These are phyloP conservation scores for Gossypioides kirkii DNA, from an alignment of 345 rosid species.

Conservation along the genomic window DNA sequence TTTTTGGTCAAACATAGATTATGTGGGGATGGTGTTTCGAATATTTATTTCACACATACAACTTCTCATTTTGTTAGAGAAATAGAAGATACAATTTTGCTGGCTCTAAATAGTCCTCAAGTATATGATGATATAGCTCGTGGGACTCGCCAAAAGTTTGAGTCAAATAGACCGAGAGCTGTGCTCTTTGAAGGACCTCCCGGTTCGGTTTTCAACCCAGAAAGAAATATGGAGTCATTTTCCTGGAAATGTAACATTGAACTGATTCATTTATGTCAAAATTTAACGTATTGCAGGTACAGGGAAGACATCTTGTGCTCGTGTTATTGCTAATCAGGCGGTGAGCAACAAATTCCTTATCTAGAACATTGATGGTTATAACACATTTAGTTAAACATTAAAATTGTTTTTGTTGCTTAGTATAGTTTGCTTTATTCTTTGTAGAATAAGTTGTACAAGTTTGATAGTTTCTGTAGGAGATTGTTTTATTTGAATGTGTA, in stretches of 20 bases:
- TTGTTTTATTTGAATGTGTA: neutral
- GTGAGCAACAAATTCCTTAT: conserved; percentile 40
- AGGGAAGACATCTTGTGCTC: conserved; percentile 95
- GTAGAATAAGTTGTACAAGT: neutral
- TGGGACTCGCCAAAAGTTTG: conserved; percentile 76
- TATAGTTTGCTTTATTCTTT: conserved; percentile 2
- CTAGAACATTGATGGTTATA: neutral
- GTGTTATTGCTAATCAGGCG: conserved; percentile 84
- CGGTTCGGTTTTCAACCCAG: conserved; percentile 39
- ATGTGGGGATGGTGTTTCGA: conserved; percentile 21
- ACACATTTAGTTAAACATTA: neutral
- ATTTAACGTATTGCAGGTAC: conserved; percentile 48
- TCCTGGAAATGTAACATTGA: neutral
- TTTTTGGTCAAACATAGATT: conserved; percentile 1
- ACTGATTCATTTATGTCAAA: neutral
- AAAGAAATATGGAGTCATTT: neutral
- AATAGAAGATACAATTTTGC: conserved; percentile 82
- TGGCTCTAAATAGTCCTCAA: conserved; percentile 84
- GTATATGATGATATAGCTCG: conserved; percentile 89
- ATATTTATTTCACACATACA: conserved; percentile 51
- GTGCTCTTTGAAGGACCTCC: conserved; percentile 98
- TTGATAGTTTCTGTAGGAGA: conserved; percentile 7
- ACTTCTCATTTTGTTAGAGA: conserved; percentile 39
- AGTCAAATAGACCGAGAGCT: conserved; percentile 91
- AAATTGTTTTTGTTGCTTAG: neutral